Conservation (phyloP, 441 rosid species). For the Viola pubescens region DNA sequence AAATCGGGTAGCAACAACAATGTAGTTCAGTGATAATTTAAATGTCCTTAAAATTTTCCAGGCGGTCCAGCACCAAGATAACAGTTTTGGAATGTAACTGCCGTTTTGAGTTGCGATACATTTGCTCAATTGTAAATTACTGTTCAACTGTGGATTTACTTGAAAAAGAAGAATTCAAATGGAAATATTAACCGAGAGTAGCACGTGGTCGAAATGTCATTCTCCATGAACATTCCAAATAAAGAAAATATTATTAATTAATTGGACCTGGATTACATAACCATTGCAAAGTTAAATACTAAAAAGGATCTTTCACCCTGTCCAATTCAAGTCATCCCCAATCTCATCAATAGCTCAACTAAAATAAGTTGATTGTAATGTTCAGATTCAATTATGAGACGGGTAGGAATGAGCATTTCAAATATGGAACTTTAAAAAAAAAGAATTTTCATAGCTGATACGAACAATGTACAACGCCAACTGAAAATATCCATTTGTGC, state of each 20-base stretch:
- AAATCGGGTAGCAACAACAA: neutral
- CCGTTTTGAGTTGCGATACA: neutral
- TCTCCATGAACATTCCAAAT: neutral
- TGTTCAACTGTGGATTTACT: neutral
- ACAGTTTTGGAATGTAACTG: neutral
- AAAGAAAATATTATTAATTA: neutral
- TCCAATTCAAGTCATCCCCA: slow-evolving; percentile 9
- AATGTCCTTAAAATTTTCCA: neutral
- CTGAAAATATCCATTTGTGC: neutral
- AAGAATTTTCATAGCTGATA: neutral
- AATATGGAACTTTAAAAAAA: neutral
- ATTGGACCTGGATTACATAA: neutral
- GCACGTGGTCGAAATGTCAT: too few relatives aligned
- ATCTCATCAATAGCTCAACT: neutral
- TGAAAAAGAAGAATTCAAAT: neutral
- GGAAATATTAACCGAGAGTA: neutral
- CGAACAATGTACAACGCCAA: neutral
- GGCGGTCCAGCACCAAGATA: neutral
- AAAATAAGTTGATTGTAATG: neutral
- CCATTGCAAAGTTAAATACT: slow-evolving; percentile 7
- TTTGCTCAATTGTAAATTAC: neutral
- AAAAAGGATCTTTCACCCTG: neutral
- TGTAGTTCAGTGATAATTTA: neutral
- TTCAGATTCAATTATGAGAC: slow-evolving; percentile 1
- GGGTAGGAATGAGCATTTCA: neutral